Conservation (phyloP, 495 filamentous ascomycete genomes). For the Cairneyella variabilis region DNA sequence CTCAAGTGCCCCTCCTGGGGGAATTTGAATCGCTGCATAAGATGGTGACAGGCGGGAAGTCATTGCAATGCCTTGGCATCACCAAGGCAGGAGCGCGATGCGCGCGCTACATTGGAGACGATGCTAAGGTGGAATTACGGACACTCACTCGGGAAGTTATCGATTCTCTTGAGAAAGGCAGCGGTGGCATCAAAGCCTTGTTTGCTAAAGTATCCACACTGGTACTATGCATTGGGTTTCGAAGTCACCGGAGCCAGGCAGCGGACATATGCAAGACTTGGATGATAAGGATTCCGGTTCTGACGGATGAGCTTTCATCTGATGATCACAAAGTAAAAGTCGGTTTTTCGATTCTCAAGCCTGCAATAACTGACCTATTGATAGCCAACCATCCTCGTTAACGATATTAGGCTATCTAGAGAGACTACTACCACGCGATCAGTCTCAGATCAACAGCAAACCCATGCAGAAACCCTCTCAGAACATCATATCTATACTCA, state of each 20-base stretch:
- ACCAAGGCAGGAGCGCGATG: not conserved
- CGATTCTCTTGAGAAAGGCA: not conserved
- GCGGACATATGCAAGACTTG: not conserved
- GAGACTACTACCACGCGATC: not conserved
- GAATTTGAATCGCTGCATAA: not conserved
- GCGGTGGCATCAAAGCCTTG: not conserved
- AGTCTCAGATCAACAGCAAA: not conserved
- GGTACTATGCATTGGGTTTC: not conserved
- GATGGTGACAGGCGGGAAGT: not conserved
- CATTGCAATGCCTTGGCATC: not conserved
- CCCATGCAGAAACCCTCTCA: not conserved
- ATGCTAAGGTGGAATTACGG: not conserved
- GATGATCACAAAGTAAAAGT: not conserved
- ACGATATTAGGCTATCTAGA: not conserved
- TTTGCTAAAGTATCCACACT: not conserved
- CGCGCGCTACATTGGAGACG: not conserved
- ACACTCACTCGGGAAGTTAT: not conserved
- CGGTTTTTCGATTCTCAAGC: not conserved
- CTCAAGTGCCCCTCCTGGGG: not conserved
- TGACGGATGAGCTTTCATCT: not conserved
- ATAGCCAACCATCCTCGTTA: not conserved
- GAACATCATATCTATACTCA: not conserved
- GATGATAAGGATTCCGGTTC: not conserved
- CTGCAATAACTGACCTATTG: not conserved
- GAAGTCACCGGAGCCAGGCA: not conserved